Evolutionary conservation across 257 asterid species (phyloP).

Genomic region (Solanum gandarillasii): DNA sequence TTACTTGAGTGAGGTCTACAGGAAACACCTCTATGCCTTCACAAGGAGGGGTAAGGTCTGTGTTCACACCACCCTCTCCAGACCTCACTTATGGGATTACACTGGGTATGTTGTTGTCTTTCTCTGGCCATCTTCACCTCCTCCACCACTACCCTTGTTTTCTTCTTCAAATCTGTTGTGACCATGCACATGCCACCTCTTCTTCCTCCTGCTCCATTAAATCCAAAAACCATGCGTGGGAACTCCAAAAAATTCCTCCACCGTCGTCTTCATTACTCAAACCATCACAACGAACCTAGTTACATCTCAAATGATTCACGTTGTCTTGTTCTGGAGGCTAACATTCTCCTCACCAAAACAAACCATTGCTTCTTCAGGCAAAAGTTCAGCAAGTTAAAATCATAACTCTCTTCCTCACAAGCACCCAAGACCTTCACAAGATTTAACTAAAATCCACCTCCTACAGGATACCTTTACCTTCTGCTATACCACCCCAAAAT

Average conservation of each 20-base stretch:
- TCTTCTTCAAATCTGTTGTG: not conserved
- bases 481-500: not conserved
- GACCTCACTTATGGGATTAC: not conserved
- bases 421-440: not conserved
- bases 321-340: not conserved
- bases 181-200: not conserved
- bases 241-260: not conserved
- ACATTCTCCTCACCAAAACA: not conserved
- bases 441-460: not conserved
- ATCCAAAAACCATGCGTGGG: not conserved
- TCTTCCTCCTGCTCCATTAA: not conserved
- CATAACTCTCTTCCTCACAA: not conserved
- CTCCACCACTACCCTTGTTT: not conserved
- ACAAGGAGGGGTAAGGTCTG: not conserved
- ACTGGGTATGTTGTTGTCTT: not conserved
- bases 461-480: not conserved
- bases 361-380: not conserved
- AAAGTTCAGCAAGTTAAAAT: not conserved
- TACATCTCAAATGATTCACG: not conserved
- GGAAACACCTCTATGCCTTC: not conserved
- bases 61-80: not conserved
- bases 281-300: not conserved
- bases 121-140: not conserved
- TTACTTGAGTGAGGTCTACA: not conserved
- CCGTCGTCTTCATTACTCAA: not conserved